These are phyloP conservation scores for Linum tenue DNA, from an alignment of 345 rosid species.

Conservation along the genomic window DNA sequence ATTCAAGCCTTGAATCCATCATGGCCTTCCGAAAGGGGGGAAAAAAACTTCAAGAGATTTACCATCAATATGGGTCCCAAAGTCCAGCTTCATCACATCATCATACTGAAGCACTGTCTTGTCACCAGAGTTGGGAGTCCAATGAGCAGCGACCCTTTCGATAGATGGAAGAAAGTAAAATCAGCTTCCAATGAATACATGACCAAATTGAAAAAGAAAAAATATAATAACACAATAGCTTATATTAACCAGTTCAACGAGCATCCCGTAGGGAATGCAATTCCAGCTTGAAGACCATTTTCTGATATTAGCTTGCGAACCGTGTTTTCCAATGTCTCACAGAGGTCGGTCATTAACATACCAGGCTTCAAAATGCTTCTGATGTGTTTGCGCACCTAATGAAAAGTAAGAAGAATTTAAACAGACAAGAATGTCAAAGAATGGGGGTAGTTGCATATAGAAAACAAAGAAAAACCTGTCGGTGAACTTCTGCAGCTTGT, in stretches of 20 bases:
- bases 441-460: not conserved
- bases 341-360: constrained; percentile 86
- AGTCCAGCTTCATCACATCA: constrained; percentile 94
- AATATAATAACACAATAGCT: not conserved
- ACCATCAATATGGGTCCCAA: constrained; percentile 98
- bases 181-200: constrained; percentile 12
- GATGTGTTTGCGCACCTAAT: constrained; percentile 70
- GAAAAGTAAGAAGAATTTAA: constrained; percentile 8
- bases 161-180: constrained; percentile 5
- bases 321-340: constrained; percentile 80
- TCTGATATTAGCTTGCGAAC: constrained; percentile 86
- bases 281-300: constrained; percentile 94
- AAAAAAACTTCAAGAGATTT: not conserved
- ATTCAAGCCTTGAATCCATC: constrained; percentile 2
- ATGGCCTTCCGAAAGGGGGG: not conserved
- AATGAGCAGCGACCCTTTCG: constrained; percentile 90
- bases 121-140: constrained; percentile 98
- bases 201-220: not conserved
- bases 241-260: constrained; percentile 64
- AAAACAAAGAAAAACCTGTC: constrained; percentile 47
- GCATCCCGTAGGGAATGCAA: constrained; percentile 98
- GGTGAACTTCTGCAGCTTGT: constrained; percentile 97
- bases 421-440: not conserved
- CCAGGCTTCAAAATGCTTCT: constrained; percentile 81
- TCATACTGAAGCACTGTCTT: constrained; percentile 94